Percentiles rank a stretch among this genome's conserved stretches.
phyloP scores from a whole-genome alignment of 2,329 filamentous ascomycete species.

The Amauroascus verrucosus region DNA sequence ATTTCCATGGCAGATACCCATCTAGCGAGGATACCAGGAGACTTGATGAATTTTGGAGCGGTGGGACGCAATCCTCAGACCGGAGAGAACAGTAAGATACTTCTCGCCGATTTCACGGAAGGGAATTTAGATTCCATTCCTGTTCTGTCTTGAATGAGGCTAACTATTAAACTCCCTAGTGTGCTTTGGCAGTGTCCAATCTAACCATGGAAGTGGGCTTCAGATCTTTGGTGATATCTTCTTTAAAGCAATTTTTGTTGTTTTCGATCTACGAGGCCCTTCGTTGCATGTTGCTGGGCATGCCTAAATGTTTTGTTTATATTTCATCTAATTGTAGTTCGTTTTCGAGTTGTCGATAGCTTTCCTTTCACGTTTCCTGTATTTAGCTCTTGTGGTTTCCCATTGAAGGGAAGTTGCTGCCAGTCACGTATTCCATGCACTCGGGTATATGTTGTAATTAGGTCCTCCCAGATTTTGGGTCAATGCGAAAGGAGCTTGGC shows the following conservation, averaged over 20 bases:
- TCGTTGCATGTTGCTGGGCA: conserved; percentile 45
- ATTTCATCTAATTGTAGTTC: too few species aligned
- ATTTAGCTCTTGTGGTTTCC: neutral
- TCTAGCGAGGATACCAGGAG: conserved; percentile 45
- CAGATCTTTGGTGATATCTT: conserved; percentile 52
- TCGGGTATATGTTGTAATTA: too few species aligned
- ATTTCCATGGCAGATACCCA: conserved; percentile 44
- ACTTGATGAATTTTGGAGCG: conserved; percentile 47
- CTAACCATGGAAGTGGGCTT: conserved; percentile 46
- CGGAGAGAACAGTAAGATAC: conserved; percentile 30
- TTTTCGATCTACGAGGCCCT: conserved; percentile 45
- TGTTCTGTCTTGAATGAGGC: neutral
- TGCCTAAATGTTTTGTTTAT: too few species aligned
- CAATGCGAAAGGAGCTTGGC: neutral
- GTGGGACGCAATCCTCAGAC: conserved; percentile 37
- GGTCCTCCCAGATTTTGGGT: too few species aligned
- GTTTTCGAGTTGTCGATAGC: too few species aligned
- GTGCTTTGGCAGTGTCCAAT: conserved; percentile 52
- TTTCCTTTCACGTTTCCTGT: too few species aligned
- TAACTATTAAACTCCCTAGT: conserved; percentile 24
- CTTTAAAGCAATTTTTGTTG: conserved; percentile 51
- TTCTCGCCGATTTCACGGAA: neutral
- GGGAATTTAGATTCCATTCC: neutral
- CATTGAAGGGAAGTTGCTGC: neutral
- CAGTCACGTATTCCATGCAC: too few species aligned